phyloP scores from a whole-genome alignment of 345 rosid species.

The Syzygium aromaticum region DNA sequence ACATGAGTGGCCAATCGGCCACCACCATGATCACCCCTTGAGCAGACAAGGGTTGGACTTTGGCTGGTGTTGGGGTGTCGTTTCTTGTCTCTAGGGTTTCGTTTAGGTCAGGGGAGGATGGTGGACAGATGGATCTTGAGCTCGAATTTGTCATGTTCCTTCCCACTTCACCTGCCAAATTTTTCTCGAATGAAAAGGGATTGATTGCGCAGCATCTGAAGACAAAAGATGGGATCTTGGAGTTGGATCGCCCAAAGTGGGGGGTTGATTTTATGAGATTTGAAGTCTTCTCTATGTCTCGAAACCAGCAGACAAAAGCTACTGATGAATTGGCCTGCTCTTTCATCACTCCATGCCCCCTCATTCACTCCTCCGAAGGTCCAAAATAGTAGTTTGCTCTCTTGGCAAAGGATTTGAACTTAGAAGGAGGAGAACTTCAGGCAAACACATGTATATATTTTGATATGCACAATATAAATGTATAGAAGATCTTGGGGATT shows the following conservation, averaged over 20 bases:
- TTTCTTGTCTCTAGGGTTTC: background rate
- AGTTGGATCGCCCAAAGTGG: background rate
- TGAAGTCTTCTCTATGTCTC: background rate
- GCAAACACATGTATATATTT: fast-evolving
- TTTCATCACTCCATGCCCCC: background rate
- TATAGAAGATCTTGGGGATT: background rate
- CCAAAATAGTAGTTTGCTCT: background rate
- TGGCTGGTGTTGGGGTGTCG: background rate
- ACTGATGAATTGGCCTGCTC: background rate
- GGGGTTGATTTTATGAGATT: background rate
- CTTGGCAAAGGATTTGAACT: background rate
- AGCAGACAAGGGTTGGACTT: background rate
- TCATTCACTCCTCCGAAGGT: background rate
- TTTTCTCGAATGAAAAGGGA: background rate
- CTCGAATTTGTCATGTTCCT: background rate
- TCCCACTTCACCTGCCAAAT: background rate
- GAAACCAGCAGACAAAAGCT: background rate
- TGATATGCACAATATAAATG: background rate
- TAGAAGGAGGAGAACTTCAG: background rate
- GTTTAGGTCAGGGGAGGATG: background rate
- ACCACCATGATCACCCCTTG: background rate
- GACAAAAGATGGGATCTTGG: background rate
- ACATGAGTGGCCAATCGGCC: background rate
- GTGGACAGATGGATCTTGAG: background rate
- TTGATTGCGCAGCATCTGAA: background rate